Evolutionary conservation across 2,329 filamentous ascomycete genomes (phyloP), one percentile per base, ranked within the genome.

Genomic region (Didymosphaeria variabile): DNA sequence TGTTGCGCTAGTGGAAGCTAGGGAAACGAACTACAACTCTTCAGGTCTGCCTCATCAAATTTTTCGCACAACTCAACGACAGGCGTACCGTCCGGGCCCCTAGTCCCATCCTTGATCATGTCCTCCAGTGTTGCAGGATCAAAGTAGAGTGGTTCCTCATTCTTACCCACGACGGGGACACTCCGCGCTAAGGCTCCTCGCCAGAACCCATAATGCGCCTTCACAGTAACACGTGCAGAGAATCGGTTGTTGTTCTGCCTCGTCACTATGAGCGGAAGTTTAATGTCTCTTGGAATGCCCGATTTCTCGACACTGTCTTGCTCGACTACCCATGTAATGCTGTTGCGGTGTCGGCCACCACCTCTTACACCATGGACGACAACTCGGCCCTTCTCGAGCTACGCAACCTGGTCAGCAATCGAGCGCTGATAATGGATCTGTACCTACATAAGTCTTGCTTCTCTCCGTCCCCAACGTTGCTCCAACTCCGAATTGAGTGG

Each of bases 101-200:
- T 46, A 6, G 21, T 23, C 17, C 40, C 40, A 23, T 17, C 32
- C n/a, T 55, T 19, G 12, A 40, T 19, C 40, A 46, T 46, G 5
- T 29, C 13, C 10, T 34, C 42, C 3, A 55, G 42, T 2, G 53
- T 55, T 5, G 13, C 23, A 44, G 42, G 53, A 23, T 55, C 53
- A 19, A 55, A 55, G n/a, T 45, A 55, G 36, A 55, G 42, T 23
- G 36, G 53, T 23, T 55, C 53, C n/a, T 55, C 21, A 36, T 55
- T 55, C 40, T 55, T 55, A 2, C 53, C 53, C 2, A 46, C 53
- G 1, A 55, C 53, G 15, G 53, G 53, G 12, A 55, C 29, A 19
- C 40, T 55, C 17, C 53, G 36, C 40, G 53, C 53, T 19, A 55
- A 29, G 21, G 36, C 29, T 26, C 53, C 40, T 32, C 53, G 21